phyloP scores from a whole-genome alignment of 768 basidiomycete species.

The Phlebiopsis gigantea region DNA sequence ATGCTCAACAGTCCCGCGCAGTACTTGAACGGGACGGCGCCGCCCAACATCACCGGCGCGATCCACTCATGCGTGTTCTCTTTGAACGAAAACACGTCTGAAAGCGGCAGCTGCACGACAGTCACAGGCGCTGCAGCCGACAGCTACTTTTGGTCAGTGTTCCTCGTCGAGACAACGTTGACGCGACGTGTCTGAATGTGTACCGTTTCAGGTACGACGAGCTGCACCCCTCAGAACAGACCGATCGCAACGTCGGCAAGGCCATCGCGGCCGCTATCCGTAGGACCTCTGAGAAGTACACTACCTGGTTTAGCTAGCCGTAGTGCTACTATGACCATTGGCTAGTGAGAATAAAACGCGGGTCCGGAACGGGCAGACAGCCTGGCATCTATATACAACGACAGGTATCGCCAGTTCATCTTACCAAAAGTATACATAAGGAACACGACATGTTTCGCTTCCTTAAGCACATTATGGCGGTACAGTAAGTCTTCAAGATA shows the following conservation, averaged over 20 bases:
- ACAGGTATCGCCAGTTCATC: no score
- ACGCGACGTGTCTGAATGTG: not conserved
- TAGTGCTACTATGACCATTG: no score
- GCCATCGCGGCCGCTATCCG: constrained; percentile 35
- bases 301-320: constrained; percentile 14
- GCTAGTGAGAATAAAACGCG: no score
- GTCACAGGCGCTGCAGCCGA: constrained; percentile 41
- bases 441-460: no score
- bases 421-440: not conserved
- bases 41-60: constrained; percentile 50
- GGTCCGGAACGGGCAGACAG: no score
- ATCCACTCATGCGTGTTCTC: constrained; percentile 42
- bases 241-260: constrained; percentile 48
- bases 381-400: no score
- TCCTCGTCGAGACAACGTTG: no score
- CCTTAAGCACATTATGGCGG: not conserved
- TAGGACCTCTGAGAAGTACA: constrained; percentile 3
- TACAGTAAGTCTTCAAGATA: not conserved
- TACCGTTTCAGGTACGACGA: constrained; percentile 43
- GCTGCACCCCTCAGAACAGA: constrained; percentile 57
- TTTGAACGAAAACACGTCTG: constrained; percentile 24
- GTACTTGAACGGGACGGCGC: constrained; percentile 60
- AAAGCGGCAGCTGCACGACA: constrained; percentile 26
- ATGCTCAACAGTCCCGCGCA: constrained; percentile 43
- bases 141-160: constrained; percentile 53